Conservation (phyloP, 2,329 filamentous ascomycete genomes). For the Trichophyton benhamiae region DNA sequence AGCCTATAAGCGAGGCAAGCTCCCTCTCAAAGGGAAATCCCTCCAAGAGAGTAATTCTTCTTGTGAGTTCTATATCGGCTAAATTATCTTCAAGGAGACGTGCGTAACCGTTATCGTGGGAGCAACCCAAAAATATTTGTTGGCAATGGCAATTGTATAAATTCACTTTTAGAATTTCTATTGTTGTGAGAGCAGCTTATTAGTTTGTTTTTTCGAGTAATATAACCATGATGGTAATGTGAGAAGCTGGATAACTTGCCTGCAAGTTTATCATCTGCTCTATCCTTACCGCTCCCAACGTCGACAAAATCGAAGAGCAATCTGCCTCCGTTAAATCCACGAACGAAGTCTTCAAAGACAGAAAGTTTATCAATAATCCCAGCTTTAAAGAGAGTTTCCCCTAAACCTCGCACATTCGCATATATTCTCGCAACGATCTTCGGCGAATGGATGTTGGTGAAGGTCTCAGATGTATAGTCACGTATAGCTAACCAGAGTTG, state of each 20-base stretch:
- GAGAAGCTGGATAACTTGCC: slow-evolving; percentile 23
- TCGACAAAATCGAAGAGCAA: slow-evolving; percentile 42
- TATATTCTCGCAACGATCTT: slow-evolving; percentile 44
- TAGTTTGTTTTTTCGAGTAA: background rate
- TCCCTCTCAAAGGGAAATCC: slow-evolving; percentile 45
- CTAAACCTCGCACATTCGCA: slow-evolving; percentile 41
- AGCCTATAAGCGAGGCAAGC: slow-evolving; percentile 35
- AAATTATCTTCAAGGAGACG: slow-evolving; percentile 40
- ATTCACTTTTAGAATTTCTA: slow-evolving; percentile 44
- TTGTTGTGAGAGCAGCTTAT: background rate
- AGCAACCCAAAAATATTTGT: slow-evolving; percentile 49
- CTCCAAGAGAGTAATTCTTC: slow-evolving; percentile 45
- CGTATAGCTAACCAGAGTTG: slow-evolving; percentile 35
- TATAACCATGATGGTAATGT: background rate
- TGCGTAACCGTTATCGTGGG: slow-evolving; percentile 44
- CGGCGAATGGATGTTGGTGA: slow-evolving; percentile 32
- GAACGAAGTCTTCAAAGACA: slow-evolving; percentile 41
- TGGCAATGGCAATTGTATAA: slow-evolving; percentile 48
- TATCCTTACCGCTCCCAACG: slow-evolving; percentile 33
- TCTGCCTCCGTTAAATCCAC: slow-evolving; percentile 43
- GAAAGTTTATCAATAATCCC: slow-evolving; percentile 34
- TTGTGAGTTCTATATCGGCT: slow-evolving; percentile 33
- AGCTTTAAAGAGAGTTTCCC: slow-evolving; percentile 35
- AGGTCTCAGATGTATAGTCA: slow-evolving; percentile 31
- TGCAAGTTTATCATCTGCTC: slow-evolving; percentile 37